Conservation (phyloP, 305 asterid species). For the Fraxinus latifolia region DNA sequence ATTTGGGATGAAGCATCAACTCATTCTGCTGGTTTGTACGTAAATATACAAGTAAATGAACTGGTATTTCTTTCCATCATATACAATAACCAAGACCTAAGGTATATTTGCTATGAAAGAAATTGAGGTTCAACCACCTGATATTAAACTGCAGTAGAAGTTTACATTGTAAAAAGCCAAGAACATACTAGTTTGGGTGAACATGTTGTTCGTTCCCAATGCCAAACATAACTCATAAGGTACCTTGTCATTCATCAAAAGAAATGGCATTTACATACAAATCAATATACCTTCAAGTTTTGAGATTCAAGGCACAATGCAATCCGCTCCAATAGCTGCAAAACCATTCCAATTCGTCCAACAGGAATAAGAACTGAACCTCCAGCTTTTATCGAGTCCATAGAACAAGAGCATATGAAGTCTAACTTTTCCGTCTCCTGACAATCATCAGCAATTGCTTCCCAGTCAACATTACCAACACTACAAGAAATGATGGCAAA, state of each 20-base stretch:
- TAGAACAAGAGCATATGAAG: constrained; percentile 62
- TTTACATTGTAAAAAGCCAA: not conserved
- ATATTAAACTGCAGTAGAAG: not conserved
- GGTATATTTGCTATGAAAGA: not conserved
- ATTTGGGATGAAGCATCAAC: constrained; percentile 5
- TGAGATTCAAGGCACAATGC: constrained; percentile 48
- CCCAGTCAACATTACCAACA: constrained; percentile 29
- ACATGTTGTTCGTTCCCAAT: not conserved
- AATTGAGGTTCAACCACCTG: constrained; percentile 10
- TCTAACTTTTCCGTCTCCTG: constrained; percentile 68
- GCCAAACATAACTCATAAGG: constrained; percentile 14
- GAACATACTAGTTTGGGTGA: constrained; percentile 5
- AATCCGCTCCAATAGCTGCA: constrained; percentile 73
- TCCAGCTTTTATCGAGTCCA: constrained; percentile 60
- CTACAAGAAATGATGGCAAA: constrained; percentile 32
- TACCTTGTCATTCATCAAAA: constrained; percentile 2
- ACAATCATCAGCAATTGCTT: constrained; percentile 40
- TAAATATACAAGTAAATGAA: not conserved
- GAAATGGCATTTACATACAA: constrained; percentile 1
- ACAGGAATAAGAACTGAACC: constrained; percentile 83
- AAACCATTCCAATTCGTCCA: constrained; percentile 63
- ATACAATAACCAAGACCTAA: not conserved
- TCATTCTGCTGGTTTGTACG: constrained; percentile 8
- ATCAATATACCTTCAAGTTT: constrained; percentile 53
- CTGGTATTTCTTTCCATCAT: not conserved